Evolutionary conservation across 2,329 filamentous ascomycete genomes (phyloP).

Genomic region (Ramularia endophylla): DNA sequence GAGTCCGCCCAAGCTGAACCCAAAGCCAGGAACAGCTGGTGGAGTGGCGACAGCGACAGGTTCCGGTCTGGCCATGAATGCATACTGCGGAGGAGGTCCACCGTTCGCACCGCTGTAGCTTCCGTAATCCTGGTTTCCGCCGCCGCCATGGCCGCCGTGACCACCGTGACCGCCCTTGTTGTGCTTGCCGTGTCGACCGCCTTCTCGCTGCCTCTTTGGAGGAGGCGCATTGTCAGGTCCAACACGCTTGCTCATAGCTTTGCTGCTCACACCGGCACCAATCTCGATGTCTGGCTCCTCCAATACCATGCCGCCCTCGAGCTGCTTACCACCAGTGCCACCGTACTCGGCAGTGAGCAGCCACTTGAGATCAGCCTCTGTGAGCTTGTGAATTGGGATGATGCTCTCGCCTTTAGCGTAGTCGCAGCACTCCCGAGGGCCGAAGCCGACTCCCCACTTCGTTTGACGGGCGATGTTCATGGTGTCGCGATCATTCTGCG

Average conservation of each 20-base stretch:
- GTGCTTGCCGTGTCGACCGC: conserved; percentile 24
- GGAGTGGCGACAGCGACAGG: conserved; percentile 35
- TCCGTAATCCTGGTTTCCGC: conserved; percentile 18
- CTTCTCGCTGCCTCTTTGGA: conserved; percentile 21
- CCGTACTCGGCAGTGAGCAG: conserved; percentile 90
- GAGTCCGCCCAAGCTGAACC: conserved; percentile 25
- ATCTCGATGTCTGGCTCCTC: conserved; percentile 99
- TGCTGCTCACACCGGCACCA: conserved; percentile 92
- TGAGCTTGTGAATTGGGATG: conserved; percentile 87
- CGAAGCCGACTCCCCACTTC: conserved; percentile 96
- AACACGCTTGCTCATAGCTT: conserved; percentile 45
- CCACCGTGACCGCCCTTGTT: conserved; percentile 28
- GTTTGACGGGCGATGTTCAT: conserved; percentile 66
- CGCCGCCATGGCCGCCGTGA: conserved; percentile 24
- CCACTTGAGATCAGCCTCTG: conserved; percentile 96
- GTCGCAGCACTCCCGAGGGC: conserved; percentile 93
- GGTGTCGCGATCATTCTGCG: conserved; percentile 63
- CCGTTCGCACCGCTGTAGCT: conserved; percentile 17
- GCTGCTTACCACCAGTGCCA: conserved; percentile 76
- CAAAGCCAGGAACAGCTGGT: conserved; percentile 36
- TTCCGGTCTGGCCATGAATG: conserved; percentile 27
- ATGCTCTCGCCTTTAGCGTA: conserved; percentile 87
- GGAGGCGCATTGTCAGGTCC: conserved; percentile 27
- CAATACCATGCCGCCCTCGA: conserved; percentile 79
- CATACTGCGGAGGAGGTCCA: conserved; percentile 18